These are phyloP conservation scores for Alnus rubra DNA, from an alignment of 306 rosid genomes.

Conservation along the genomic window DNA sequence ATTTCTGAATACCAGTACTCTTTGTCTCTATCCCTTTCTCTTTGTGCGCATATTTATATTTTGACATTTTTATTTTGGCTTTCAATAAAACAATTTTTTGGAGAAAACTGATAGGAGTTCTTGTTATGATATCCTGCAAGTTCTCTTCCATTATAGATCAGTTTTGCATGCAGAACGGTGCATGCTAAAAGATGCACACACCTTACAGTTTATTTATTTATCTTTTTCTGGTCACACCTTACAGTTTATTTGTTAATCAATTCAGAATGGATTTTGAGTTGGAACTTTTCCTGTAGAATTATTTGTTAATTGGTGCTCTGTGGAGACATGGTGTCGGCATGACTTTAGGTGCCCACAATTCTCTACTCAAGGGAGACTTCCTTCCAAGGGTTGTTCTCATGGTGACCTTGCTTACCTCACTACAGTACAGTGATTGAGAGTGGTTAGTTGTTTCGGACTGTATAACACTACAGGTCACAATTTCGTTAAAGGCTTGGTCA, in stretches of 20 bases:
- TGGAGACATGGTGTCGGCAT: too few relatives aligned
- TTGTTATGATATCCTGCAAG: not conserved
- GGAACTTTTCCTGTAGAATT: not conserved
- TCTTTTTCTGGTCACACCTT: too few relatives aligned
- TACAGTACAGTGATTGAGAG: too few relatives aligned
- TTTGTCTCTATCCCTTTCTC: not conserved
- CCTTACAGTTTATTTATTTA: not conserved
- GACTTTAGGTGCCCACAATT: too few relatives aligned
- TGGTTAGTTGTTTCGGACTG: too few relatives aligned
- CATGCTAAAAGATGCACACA: not conserved
- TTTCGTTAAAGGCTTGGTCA: not conserved
- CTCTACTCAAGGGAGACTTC: too few relatives aligned
- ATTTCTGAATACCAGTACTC: not conserved
- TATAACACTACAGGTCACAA: too few relatives aligned
- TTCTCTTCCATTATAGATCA: not conserved
- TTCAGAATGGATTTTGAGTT: not conserved
- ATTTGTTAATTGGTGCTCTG: not conserved
- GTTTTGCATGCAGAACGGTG: not conserved
- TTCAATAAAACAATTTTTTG: not conserved
- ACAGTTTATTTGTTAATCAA: not conserved
- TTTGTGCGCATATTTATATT: not conserved
- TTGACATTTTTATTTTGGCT: not conserved
- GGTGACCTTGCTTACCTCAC: too few relatives aligned
- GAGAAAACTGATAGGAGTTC: not conserved
- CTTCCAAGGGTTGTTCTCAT: too few relatives aligned